Evolutionary conservation across 805 yeast species (phyloP).

Genomic region (Cyberlindnera meyerae): DNA sequence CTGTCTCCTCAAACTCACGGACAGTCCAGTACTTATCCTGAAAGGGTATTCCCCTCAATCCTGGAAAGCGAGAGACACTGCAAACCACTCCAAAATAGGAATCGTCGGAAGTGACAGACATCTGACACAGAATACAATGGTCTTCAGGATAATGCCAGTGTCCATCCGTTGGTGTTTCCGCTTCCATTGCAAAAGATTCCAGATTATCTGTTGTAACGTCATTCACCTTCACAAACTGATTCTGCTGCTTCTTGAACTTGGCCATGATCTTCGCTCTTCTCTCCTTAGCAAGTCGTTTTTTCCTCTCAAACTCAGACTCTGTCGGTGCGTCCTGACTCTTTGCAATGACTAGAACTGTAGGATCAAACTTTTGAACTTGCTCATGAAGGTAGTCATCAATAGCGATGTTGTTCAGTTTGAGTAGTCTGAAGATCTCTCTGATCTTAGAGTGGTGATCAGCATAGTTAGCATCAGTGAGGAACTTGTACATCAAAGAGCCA

Average conservation of each 20-base stretch:
- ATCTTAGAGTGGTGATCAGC: constrained; percentile 47
- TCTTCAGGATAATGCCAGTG: constrained; percentile 66
- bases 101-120: constrained; percentile 59
- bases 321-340: constrained; percentile 1
- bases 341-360: constrained; percentile 8
- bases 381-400: constrained; percentile 29
- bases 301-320: constrained; percentile 43
- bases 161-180: constrained; percentile 29
- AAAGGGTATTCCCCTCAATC: constrained; percentile 60
- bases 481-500: constrained; percentile 34
- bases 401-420: constrained; percentile 26
- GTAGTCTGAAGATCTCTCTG: constrained; percentile 44
- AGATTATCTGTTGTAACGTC: constrained; percentile 27
- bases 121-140: constrained; percentile 78
- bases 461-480: constrained; percentile 39
- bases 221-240: constrained; percentile 60
- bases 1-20: constrained; percentile 51
- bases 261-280: constrained; percentile 70
- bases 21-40: constrained; percentile 59
- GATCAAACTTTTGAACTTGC: constrained; percentile 34
- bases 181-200: constrained; percentile 36
- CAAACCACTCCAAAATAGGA: constrained; percentile 69
- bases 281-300: constrained; percentile 63
- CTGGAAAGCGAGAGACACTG: constrained; percentile 52
- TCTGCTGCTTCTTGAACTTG: constrained; percentile 75